These are phyloP conservation scores for Cochlearia excelsa DNA, from an alignment of 345 rosid species.

Conservation along the genomic window DNA sequence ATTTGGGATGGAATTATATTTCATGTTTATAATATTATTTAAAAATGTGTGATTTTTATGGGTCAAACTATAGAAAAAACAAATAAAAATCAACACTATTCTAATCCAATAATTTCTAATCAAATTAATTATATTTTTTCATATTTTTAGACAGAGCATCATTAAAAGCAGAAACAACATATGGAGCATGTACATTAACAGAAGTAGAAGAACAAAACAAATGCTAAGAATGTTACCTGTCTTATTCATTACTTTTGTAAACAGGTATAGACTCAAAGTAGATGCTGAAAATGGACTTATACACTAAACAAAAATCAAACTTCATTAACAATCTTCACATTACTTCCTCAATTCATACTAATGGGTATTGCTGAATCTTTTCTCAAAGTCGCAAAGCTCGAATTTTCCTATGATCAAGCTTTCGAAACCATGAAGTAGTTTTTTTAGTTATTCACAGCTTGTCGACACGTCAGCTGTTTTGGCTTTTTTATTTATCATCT, in stretches of 20 bases:
- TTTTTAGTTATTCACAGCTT: too few relatives aligned
- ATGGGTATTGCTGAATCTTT: conserved; percentile 76
- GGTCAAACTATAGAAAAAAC: too few relatives aligned
- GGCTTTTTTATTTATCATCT: too few relatives aligned
- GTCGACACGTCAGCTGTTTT: too few relatives aligned
- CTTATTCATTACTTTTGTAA: conserved; percentile 56
- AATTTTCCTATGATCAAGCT: conserved; percentile 87
- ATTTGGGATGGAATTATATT: too few relatives aligned
- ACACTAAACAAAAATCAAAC: conserved; percentile 20
- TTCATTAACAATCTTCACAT: conserved; percentile 55
- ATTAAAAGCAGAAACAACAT: conserved; percentile 53
- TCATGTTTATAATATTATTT: too few relatives aligned
- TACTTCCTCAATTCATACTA: conserved; percentile 70
- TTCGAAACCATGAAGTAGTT: conserved; percentile 82
- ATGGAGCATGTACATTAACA: conserved; percentile 70
- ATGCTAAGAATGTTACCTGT: conserved; percentile 87
- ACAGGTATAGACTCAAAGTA: conserved; percentile 52
- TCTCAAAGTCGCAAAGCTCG: conserved; percentile 69
- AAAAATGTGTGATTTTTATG: too few relatives aligned
- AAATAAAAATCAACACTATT: too few relatives aligned
- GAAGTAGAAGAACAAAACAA: conserved; percentile 95
- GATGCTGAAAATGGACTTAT: conserved; percentile 40
- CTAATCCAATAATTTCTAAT: too few relatives aligned
- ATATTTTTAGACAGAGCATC: conserved; percentile 75
- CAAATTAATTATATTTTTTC: conserved; percentile 10